A percentile compares a stretch with the other conserved stretches of the same genome.
phyloP scores from a whole-genome alignment of 352 stramenopile genomes.

The Phytophthora multivora region DNA sequence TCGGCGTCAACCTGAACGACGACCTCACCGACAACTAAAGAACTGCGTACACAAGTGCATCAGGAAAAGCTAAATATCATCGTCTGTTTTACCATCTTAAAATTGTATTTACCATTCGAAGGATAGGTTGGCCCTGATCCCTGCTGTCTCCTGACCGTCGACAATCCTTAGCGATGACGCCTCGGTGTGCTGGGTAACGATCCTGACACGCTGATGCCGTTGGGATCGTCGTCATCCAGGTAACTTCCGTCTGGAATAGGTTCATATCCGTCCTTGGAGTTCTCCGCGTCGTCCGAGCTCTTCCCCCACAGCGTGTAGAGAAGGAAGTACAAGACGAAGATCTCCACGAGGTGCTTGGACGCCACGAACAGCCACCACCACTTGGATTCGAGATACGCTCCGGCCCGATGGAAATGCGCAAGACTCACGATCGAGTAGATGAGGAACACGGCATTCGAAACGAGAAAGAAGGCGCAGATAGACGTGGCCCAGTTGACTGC shows the following conservation, averaged over 20 bases:
- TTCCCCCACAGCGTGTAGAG: slow-evolving; percentile 94
- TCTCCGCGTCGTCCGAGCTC: slow-evolving; percentile 67
- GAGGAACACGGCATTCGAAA: slow-evolving; percentile 92
- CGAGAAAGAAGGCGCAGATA: slow-evolving; percentile 95
- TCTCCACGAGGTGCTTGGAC: slow-evolving; percentile 93
- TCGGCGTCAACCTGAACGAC: slow-evolving; percentile 92
- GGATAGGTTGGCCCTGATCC: slow-evolving; percentile 2
- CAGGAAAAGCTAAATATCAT: slow-evolving; percentile 29
- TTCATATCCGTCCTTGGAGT: slow-evolving; percentile 75
- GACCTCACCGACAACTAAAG: slow-evolving; percentile 77
- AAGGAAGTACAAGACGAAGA: slow-evolving; percentile 94
- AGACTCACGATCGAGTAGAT: slow-evolving; percentile 86
- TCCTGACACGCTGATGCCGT: slow-evolving; percentile 40
- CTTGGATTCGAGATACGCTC: slow-evolving; percentile 82
- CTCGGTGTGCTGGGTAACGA: slow-evolving; percentile 37
- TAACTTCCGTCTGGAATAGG: slow-evolving; percentile 69
- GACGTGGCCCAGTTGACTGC: slow-evolving; percentile 96
- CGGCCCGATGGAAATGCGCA: slow-evolving; percentile 84
- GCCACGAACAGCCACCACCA: slow-evolving; percentile 95
- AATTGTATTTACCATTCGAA: slow-evolving; percentile 5
- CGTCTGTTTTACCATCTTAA: slow-evolving; percentile 25
- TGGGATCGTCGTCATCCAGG: slow-evolving; percentile 58
- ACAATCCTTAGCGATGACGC: slow-evolving; percentile 25
- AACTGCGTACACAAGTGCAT: slow-evolving; percentile 17
- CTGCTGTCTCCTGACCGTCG: neutral